phyloP scores from a whole-genome alignment of 768 basidiomycete species.

The Boletales sp. region DNA sequence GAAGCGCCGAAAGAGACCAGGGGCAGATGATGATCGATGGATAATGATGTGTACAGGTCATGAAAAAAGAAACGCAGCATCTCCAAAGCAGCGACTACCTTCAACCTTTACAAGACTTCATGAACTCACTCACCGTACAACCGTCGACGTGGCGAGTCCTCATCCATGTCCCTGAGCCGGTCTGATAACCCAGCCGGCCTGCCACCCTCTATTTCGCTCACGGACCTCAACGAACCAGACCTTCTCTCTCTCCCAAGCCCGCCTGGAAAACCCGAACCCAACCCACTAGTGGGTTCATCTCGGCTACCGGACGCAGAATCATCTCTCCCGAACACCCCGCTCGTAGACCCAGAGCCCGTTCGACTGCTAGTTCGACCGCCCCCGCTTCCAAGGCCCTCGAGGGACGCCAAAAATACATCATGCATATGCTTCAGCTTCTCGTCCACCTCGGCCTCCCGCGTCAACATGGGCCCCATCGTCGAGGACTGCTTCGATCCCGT shows the following conservation, averaged over 20 bases:
- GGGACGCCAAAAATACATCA: slow-evolving; percentile 58
- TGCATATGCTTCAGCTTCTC: slow-evolving; percentile 64
- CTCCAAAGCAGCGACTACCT: no score
- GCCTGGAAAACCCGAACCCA: slow-evolving; percentile 12
- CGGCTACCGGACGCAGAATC: slow-evolving; percentile 4
- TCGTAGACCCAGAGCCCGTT: slow-evolving; percentile 5
- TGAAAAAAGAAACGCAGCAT: not conserved
- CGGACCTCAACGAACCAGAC: slow-evolving; percentile 31
- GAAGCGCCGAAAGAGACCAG: not conserved
- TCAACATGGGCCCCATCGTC: slow-evolving; percentile 52
- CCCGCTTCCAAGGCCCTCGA: slow-evolving; percentile 53
- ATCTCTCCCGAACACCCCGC: slow-evolving; percentile 8
- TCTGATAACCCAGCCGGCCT: slow-evolving; percentile 37
- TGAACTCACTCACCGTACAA: slow-evolving; percentile 5
- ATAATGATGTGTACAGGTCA: not conserved
- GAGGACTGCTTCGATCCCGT: slow-evolving; percentile 22
- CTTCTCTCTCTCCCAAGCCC: slow-evolving; percentile 22
- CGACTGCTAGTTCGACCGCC: slow-evolving; percentile 23
- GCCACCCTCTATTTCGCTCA: slow-evolving; percentile 23
- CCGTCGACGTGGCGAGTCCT: slow-evolving; percentile 16
- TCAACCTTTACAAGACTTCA: no score
- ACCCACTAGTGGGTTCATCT: slow-evolving; percentile 1
- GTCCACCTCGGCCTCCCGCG: slow-evolving; percentile 64
- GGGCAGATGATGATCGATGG: not conserved
- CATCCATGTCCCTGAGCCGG: slow-evolving; percentile 31